Evolutionary conservation across 441 rosid genomes (phyloP).

Genomic region (Bruguiera hainesii): DNA sequence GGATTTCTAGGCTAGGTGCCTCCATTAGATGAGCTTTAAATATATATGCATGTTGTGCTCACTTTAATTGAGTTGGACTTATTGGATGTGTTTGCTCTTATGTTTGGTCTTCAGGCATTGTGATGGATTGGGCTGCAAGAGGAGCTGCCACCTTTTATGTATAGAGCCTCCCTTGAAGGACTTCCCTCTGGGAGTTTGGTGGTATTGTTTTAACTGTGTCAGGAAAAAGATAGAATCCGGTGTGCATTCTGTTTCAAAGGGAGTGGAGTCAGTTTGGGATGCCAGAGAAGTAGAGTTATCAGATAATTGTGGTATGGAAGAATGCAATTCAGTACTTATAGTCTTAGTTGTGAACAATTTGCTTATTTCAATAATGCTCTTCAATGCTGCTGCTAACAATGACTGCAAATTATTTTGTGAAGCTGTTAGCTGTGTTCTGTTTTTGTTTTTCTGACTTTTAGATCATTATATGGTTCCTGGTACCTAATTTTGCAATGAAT

Average conservation of each 20-base stretch:
- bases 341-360: background rate
- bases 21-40: too few species aligned
- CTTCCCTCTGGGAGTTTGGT: slow-evolving; percentile 37
- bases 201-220: slow-evolving; percentile 45
- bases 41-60: too few species aligned
- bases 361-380: background rate
- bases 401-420: slow-evolving; percentile 9
- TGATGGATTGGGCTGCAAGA: slow-evolving; percentile 50
- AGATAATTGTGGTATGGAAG: slow-evolving; percentile 35
- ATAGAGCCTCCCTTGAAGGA: slow-evolving; percentile 39
- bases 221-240: slow-evolving; percentile 41
- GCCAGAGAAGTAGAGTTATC: slow-evolving; percentile 31
- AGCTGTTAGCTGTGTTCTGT: background rate
- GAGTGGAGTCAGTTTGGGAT: slow-evolving; percentile 50
- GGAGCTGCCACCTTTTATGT: slow-evolving; percentile 51
- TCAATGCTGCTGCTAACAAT: background rate
- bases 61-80: background rate
- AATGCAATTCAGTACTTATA: background rate
- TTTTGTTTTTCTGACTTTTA: background rate
- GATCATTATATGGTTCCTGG: background rate
- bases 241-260: slow-evolving; percentile 39
- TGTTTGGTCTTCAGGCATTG: slow-evolving; percentile 42
- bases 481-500: slow-evolving; percentile 8
- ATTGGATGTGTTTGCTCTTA: background rate
- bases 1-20: too few species aligned